Conservation (phyloP, 257 asterid species). For the Jaltomata sinuosa region DNA sequence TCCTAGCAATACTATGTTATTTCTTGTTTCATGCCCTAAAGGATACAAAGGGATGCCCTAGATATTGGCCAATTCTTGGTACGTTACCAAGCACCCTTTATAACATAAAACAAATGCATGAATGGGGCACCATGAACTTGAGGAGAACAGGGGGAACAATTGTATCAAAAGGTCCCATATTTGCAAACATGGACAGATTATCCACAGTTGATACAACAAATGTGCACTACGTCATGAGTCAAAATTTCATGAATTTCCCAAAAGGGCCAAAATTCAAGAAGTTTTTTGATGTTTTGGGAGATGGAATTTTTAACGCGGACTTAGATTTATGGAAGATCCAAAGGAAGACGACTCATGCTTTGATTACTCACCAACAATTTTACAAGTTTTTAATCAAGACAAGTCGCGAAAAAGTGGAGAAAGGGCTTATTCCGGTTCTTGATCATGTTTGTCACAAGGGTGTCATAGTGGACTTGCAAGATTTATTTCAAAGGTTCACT, state of each 20-base stretch:
- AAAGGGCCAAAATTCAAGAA: conserved; percentile 40
- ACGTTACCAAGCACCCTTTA: conserved; percentile 32
- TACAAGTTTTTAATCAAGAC: conserved; percentile 32
- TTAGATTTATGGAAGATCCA: conserved; percentile 37
- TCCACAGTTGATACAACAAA: conserved; percentile 40
- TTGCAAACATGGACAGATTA: conserved; percentile 36
- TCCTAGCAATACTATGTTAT: conserved; percentile 20
- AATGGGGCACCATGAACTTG: conserved; percentile 15
- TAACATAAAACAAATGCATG: conserved; percentile 29
- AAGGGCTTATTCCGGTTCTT: conserved; percentile 37
- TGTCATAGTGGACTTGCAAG: conserved; percentile 38
- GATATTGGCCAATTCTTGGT: conserved; percentile 41
- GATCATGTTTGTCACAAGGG: conserved; percentile 23
- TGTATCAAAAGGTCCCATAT: conserved; percentile 32
- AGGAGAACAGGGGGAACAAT: conserved; percentile 20
- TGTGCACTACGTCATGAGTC: conserved; percentile 49
- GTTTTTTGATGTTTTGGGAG: conserved; percentile 41
- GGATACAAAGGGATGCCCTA: conserved; percentile 19
- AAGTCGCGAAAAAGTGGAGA: conserved; percentile 31
- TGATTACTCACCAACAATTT: conserved; percentile 36
- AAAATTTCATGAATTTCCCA: conserved; percentile 39
- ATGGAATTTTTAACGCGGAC: conserved; percentile 49
- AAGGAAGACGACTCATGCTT: conserved; percentile 36
- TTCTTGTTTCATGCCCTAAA: conserved; percentile 11
- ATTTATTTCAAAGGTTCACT: conserved; percentile 45